Evolutionary conservation across 306 rosid genomes (phyloP), one percentile per base, ranked within the genome.

Genomic region (Vigna nakashimae): DNA sequence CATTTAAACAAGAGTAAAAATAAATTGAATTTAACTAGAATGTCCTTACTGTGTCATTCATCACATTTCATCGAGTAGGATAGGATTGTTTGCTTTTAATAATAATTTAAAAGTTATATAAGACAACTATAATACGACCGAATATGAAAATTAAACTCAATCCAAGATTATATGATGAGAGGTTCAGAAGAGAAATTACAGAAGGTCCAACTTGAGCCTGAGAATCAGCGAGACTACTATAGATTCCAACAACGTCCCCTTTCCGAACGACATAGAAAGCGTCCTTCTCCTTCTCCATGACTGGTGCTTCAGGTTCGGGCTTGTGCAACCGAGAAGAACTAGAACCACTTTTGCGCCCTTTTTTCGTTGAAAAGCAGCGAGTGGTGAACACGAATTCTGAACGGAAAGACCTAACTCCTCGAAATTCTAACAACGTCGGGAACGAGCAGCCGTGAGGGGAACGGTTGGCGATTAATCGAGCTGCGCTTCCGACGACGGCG

Each of bases 191-290:
- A 78, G 66, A 84, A 65, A 71, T 85, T 88, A 92, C 98, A 78
- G 98, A 90, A 32, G 96, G 80, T 83, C 97, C 92, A 85, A 88
- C 89, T 87, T 94, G 98, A 65, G 98, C 88, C 59, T 92, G 97
- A 45, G 91, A 92, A 17, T 94, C 95, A 63, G 49, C 48, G 69
- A 89, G 87, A 71, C 55, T 89, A 2, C 34, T 90, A 65, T 89
- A 94, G 60, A 94, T 77, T n/a, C 98, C 98, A 20, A 94, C 86
- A 34, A 92, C 46, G 63, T 92, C 98, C 43, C 97, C 98, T 69
- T 92, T 94, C 13, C 98, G 86, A 15, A 94, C 98, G 6, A 94
- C 89, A 43, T 80, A 95, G 85, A 95, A 95, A 4, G 90, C 95
- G 24, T 81, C 86, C 38, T 86, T 83, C 66, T 90, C 94, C 62